Conservation (phyloP, 345 rosid species). For the Conringia planisiliqua region DNA sequence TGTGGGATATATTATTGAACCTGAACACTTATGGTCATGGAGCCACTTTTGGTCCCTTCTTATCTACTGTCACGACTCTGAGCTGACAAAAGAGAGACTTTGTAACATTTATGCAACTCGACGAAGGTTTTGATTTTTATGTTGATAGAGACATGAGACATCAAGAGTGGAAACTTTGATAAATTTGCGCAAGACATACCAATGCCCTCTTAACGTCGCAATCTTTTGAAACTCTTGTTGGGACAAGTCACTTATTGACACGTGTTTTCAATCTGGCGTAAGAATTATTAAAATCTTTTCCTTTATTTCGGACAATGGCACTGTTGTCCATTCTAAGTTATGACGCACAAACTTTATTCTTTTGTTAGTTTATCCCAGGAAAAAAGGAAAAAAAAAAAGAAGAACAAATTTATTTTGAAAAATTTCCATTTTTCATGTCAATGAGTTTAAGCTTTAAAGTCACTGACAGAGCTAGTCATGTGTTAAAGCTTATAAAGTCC, state of each 20-base stretch:
- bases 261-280: not conserved
- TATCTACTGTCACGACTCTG: not conserved
- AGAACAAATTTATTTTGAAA: no score
- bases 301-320: not conserved
- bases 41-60: conserved; percentile 20
- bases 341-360: not conserved
- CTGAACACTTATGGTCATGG: not conserved
- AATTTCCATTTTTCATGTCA: no score
- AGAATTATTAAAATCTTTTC: not conserved
- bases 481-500: no score
- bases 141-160: not conserved
- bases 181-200: not conserved
- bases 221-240: not conserved
- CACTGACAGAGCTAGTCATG: no score
- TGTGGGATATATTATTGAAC: conserved; percentile 18
- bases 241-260: conserved; percentile 3
- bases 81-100: conserved; percentile 16
- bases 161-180: not conserved
- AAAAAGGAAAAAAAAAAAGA: not conserved
- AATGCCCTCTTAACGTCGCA: not conserved
- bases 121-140: not conserved
- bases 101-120: not conserved
- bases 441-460: not conserved
- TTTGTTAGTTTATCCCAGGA: not conserved
- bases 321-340: not conserved